Conservation (phyloP, 352 stramenopile genomes). For the Pythium plurisporium region DNA sequence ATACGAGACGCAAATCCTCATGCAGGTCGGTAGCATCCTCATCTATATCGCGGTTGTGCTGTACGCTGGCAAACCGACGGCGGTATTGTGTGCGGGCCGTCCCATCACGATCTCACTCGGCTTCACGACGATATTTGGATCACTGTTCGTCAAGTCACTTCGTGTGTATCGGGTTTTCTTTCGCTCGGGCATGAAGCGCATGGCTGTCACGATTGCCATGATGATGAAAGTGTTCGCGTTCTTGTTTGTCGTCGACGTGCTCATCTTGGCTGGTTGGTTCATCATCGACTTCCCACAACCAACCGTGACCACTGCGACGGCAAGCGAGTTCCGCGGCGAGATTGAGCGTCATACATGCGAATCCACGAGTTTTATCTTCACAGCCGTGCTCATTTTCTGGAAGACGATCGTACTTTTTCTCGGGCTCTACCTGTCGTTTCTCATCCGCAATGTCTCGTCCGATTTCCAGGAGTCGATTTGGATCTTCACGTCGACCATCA, state of each 20-base stretch:
- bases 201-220: conserved; percentile 11
- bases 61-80: conserved; percentile 20
- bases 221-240: conserved; percentile 20
- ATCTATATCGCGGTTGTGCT: conserved; percentile 22
- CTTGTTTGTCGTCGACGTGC: conserved; percentile 20
- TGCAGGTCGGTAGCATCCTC: conserved; percentile 25
- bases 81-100: conserved; percentile 19
- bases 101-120: conserved; percentile 18
- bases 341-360: conserved; percentile 7
- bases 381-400: conserved; percentile 31
- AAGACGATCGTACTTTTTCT: conserved; percentile 30
- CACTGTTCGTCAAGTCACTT: conserved; percentile 33
- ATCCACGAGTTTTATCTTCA: conserved; percentile 30
- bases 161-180: conserved; percentile 39
- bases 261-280: conserved; percentile 28
- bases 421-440: conserved; percentile 24
- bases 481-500: conserved; percentile 35
- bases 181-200: conserved; percentile 22
- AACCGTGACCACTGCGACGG: background rate
- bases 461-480: conserved; percentile 46
- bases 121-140: conserved; percentile 31
- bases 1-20: conserved; percentile 25
- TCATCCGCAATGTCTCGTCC: conserved; percentile 27
- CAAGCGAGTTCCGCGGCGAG: no score
- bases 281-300: conserved; percentile 18